Evolutionary conservation across 2,329 filamentous ascomycete species (phyloP).

Genomic region (Passalora sequoiae): DNA sequence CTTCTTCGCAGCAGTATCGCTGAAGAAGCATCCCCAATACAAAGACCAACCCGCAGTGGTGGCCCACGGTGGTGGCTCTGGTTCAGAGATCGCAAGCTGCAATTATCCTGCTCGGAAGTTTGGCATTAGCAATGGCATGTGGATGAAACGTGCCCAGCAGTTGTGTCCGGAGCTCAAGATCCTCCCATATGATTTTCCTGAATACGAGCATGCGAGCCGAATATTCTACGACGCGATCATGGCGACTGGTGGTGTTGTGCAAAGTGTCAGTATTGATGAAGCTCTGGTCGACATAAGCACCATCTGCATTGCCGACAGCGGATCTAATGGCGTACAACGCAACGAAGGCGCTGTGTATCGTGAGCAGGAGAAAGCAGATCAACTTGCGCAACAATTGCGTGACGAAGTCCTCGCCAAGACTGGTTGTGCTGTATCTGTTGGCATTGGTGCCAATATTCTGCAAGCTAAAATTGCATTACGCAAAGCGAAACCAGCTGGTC

Average conservation of each 20-base stretch:
- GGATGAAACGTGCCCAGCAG: conserved; percentile 88
- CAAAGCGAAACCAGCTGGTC: conserved; percentile 90
- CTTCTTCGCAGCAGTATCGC: conserved; percentile 92
- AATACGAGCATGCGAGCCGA: conserved; percentile 85
- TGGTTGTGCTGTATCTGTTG: conserved; percentile 82
- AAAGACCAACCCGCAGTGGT: conserved; percentile 78
- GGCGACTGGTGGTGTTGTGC: conserved; percentile 72
- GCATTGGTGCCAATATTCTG: conserved; percentile 85
- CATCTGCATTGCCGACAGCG: conserved; percentile 60
- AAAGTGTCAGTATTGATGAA: conserved; percentile 96
- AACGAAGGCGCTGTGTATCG: conserved; percentile 66
- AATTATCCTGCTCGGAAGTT: conserved; percentile 86
- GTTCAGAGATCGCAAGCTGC: conserved; percentile 94
- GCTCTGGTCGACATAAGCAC: conserved; percentile 78
- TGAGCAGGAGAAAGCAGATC: conserved; percentile 73
- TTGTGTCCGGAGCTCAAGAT: conserved; percentile 82
- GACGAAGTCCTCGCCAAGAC: conserved; percentile 67
- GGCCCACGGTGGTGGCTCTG: conserved; percentile 76
- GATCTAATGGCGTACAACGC: conserved; percentile 60
- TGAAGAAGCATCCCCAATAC: conserved; percentile 70
- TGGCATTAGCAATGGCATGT: conserved; percentile 97
- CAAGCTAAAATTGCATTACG: conserved; percentile 85
- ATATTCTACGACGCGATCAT: conserved; percentile 84
- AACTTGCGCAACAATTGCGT: conserved; percentile 64
- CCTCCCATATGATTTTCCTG: conserved; percentile 91